Base-by-base conservation (phyloP, 768 basidiomycete species). In the Tylopilus plumbeoviolaceoides region DNA sequence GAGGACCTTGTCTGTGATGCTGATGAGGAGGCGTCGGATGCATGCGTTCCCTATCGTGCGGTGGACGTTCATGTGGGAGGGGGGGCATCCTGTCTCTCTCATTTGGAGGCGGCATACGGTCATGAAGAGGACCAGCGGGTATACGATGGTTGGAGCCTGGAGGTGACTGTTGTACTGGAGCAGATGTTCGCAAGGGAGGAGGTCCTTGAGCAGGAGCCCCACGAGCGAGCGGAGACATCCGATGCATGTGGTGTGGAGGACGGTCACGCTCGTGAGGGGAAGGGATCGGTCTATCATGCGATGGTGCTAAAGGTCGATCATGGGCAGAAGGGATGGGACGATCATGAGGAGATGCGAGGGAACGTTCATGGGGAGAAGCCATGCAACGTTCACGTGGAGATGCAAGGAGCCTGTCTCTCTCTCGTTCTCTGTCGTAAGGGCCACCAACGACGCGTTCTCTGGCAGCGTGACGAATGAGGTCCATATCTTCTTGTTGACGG, bases 401-500 rank as follows among this genome's bases (percentile, higher is more conserved):
- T 25, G 58, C 55, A 20, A 68, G 54, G 20, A 54, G 33, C 8
- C 61, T 53, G 23, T 70, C 56, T 14, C 66, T 48, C 10, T 64
- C 63, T 7, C 66, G 63, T 18, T 69, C 66, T 43, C 68, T 60
- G 36, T 69, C 67, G 17, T 54, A 67, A 15, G 54, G 59, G 20
- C 54, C 63, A 7, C 17, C 23, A 10, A 51, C 27, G 31, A 54
- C 55, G 21, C 67, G 66, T 2, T 68, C 67, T 27, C 67, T 59
- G 47, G 67, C 60, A 31, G 40, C 35, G 11, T 60, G 62, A 31
- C 64, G 67, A 2, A 58, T 64, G 17, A 53, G 17, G 5, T 68
- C 67, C 54, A 68, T 64, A 15, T 67, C 66, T 18, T 68, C 63
- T 18, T 62, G 66, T 20, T 57, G 52, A 42, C 66, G 66, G 48